phyloP scores from a whole-genome alignment of 1,284 basidiomycete genomes.

The Ganoderma lingzhi region DNA sequence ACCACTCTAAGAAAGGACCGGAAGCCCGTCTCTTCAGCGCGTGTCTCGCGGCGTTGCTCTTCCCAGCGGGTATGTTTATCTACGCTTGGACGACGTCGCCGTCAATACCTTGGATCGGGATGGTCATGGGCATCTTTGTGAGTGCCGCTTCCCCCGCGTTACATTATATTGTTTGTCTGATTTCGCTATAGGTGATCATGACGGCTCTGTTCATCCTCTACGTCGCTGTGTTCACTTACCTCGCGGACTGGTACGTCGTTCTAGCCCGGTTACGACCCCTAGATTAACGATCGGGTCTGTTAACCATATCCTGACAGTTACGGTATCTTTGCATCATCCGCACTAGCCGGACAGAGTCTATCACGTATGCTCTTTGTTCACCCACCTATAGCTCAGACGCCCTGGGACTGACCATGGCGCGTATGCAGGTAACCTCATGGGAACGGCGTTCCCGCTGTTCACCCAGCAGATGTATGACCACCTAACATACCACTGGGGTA shows the following conservation, averaged over 20 bases:
- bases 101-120: constrained; percentile 62
- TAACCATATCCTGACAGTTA: constrained; percentile 51
- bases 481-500: constrained; percentile 76
- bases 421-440: constrained; percentile 62
- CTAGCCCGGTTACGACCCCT: too few species aligned
- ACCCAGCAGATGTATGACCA: constrained; percentile 66
- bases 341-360: constrained; percentile 80
- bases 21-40: constrained; percentile 80
- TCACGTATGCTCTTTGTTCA: constrained; percentile 52
- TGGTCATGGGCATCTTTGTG: constrained; percentile 62
- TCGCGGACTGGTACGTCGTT: constrained; percentile 71
- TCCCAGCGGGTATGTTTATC: constrained; percentile 73
- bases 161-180: background rate
- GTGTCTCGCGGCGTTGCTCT: constrained; percentile 67
- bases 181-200: constrained; percentile 44
- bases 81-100: constrained; percentile 68
- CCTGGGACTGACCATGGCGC: background rate
- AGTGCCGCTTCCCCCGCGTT: constrained; percentile 24
- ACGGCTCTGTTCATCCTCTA: constrained; percentile 69
- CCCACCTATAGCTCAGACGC: background rate
- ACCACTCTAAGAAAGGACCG: constrained; percentile 63
- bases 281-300: background rate
- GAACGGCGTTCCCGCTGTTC: constrained; percentile 70
- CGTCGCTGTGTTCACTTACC: constrained; percentile 72
- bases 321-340: constrained; percentile 79